phyloP scores from a whole-genome alignment of 2,329 filamentous ascomycete species.

The Pseudogymnoascus sp. region DNA sequence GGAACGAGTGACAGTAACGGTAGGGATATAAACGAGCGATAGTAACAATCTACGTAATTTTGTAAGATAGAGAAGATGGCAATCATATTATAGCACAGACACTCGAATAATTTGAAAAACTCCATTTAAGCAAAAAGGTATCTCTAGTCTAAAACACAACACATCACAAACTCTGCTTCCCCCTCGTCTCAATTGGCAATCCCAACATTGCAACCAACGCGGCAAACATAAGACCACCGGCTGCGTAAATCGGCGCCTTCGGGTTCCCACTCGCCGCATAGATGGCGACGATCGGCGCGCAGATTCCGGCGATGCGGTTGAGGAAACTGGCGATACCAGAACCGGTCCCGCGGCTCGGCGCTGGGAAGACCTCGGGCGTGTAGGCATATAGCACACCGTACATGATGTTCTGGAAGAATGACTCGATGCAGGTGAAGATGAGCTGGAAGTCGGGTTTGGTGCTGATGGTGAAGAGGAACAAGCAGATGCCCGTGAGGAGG shows the following conservation, averaged over 20 bases:
- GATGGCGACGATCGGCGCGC: constrained; percentile 60
- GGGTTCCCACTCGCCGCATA: constrained; percentile 35
- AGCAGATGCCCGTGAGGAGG: constrained; percentile 57
- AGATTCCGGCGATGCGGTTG: constrained; percentile 57
- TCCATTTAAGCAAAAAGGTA: neutral
- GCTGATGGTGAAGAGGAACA: constrained; percentile 53
- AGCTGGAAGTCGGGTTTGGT: constrained; percentile 50
- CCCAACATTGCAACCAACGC: constrained; percentile 51
- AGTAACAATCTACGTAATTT: too few species aligned
- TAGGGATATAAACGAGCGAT: too few species aligned
- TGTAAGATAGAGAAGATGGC: too few species aligned
- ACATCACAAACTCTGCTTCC: constrained; percentile 44
- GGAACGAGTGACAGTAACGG: too few species aligned
- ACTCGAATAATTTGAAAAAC: neutral
- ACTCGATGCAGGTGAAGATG: constrained; percentile 57
- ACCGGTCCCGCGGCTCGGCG: constrained; percentile 61
- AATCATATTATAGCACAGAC: too few species aligned
- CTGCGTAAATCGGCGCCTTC: constrained; percentile 48
- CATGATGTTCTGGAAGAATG: constrained; percentile 68
- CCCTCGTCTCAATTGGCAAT: constrained; percentile 55
- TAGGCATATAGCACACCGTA: constrained; percentile 71
- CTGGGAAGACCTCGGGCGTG: constrained; percentile 68
- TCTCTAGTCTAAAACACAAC: neutral
- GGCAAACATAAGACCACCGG: constrained; percentile 46
- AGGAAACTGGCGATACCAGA: constrained; percentile 64